These are phyloP conservation scores for Quercus variabilis DNA, from an alignment of 306 rosid species.

Conservation along the genomic window DNA sequence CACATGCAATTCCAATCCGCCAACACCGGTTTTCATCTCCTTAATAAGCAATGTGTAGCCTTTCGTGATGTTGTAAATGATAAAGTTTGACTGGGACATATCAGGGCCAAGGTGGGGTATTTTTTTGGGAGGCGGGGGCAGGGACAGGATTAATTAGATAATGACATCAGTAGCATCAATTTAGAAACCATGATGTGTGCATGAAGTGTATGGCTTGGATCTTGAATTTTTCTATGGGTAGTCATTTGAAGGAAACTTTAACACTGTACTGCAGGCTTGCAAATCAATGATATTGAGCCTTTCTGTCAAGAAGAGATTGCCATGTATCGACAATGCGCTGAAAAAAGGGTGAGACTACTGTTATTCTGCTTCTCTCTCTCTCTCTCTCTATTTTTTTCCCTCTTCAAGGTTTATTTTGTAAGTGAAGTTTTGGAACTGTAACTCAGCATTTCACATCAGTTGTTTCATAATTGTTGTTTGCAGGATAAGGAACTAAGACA, in stretches of 20 bases:
- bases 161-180: background rate
- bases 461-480: background rate
- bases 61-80: background rate
- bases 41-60: background rate
- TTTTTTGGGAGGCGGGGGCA: background rate
- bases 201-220: background rate
- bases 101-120: background rate
- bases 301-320: conserved; percentile 95
- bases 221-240: background rate
- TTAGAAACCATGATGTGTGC: background rate
- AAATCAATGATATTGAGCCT: conserved; percentile 91
- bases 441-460: conserved; percentile 6
- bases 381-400: background rate
- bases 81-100: background rate
- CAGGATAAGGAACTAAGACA: conserved; percentile 79
- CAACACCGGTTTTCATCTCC: background rate
- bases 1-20: too few relatives aligned
- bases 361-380: background rate
- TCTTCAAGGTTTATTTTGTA: conserved; percentile 9
- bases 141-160: background rate
- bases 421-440: background rate
- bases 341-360: conserved; percentile 63
- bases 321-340: conserved; percentile 71
- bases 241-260: background rate
- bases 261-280: conserved; percentile 60